Evolutionary conservation across 1,139 yeast species (phyloP).

Genomic region (Petasospora rhodanensis): DNA sequence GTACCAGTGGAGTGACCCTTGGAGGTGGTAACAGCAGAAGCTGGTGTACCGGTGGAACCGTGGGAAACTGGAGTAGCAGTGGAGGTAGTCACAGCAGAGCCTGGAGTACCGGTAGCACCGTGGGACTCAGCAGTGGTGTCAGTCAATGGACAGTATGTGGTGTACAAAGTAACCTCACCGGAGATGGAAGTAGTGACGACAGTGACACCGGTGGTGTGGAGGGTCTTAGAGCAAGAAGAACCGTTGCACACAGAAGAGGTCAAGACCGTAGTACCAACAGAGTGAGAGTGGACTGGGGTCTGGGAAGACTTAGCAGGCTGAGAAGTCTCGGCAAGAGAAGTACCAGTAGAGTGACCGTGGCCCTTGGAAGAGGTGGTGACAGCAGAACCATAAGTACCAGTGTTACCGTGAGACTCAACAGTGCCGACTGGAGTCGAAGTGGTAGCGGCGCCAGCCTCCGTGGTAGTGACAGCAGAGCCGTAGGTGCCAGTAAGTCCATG

Average conservation of each 20-base stretch:
- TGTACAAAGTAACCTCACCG: conserved; percentile 1
- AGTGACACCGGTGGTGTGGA: conserved; percentile 8
- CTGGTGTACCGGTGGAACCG: background rate
- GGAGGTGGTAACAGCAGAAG: background rate
- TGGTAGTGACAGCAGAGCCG: too few species aligned
- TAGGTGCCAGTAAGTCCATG: too few species aligned
- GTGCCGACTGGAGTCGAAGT: background rate
- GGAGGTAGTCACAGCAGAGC: conserved; percentile 1
- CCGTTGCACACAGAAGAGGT: conserved; percentile 12
- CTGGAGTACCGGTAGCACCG: too few species aligned
- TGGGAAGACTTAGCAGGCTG: too few species aligned
- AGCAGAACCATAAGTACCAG: background rate
- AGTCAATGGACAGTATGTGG: conserved; percentile 8
- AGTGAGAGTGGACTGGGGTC: too few species aligned
- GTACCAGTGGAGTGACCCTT: background rate
- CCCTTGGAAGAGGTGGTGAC: conserved; percentile 2
- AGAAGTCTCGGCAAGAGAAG: too few species aligned
- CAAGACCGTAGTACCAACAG: conserved; percentile 9
- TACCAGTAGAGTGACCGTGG: too few species aligned
- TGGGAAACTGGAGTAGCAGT: background rate
- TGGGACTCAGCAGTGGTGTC: background rate
- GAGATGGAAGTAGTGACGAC: conserved; percentile 3
- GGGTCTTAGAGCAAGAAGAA: conserved; percentile 4
- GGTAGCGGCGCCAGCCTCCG: too few species aligned
- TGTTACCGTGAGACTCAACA: background rate